These are phyloP conservation scores for Paraurostyla sp. DNA, from an alignment of 73 alveolate species.

Conservation along the genomic window DNA sequence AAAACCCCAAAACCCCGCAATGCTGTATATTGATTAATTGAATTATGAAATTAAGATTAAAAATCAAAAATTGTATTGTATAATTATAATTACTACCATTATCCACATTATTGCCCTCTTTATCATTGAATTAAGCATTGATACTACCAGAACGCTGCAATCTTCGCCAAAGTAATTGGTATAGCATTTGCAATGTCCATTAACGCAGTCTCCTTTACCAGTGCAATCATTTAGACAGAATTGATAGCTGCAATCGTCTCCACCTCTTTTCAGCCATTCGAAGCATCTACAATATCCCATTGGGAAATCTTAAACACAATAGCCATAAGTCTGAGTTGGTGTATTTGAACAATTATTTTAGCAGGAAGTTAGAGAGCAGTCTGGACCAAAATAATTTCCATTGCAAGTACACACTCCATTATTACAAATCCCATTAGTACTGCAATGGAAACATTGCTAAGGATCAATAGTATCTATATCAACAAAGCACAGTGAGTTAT, in stretches of 20 bases:
- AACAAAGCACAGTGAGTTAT: conserved; percentile 79
- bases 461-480: conserved; percentile 83
- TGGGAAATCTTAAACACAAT: conserved; percentile 76
- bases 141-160: conserved; percentile 67
- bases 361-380: conserved; percentile 74
- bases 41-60: too few species aligned
- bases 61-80: too few species aligned
- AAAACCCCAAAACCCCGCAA: too few species aligned
- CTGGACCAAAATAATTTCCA: conserved; percentile 80
- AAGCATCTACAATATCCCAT: conserved; percentile 80
- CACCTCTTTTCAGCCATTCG: conserved; percentile 78
- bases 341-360: conserved; percentile 76
- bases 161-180: conserved; percentile 77
- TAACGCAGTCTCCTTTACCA: conserved; percentile 71
- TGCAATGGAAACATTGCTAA: conserved; percentile 80
- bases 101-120: too few species aligned
- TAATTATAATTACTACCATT: too few species aligned
- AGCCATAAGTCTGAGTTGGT: conserved; percentile 65
- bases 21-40: too few species aligned
- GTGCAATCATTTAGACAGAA: conserved; percentile 87
- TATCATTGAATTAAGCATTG: too few species aligned
- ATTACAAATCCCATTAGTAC: conserved; percentile 82
- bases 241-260: conserved; percentile 84
- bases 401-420: conserved; percentile 81
- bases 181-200: conserved; percentile 77